Evolutionary conservation across 176 grass and related monocot species (phyloP), one percentile per base, ranked within the genome.

Genomic region (Triticum aestivum): DNA sequence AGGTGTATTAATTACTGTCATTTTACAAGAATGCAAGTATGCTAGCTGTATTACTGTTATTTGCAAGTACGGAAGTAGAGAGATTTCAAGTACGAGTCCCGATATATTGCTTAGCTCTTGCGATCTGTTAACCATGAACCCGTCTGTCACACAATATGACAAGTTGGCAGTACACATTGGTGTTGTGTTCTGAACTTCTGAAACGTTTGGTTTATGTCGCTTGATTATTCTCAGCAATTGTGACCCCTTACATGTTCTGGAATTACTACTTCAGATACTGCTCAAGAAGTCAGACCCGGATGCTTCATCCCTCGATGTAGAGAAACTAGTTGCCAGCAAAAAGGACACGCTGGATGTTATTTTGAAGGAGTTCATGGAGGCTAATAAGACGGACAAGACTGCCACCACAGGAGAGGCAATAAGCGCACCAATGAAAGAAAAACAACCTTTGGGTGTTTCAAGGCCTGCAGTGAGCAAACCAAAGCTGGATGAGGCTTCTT

Each of bases 301-400:
- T 78, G 89, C 88, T n/a, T 92, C 94, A 69, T 96, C 89, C 34
- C 89, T 96, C 1, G 94, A 99, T 12, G 85, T 96, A 21, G 92
- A 99, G 65, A 93, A 95, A 77, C 80, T 92, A 71, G 78, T 93
- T 69, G 74, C 78, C 39, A 93, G 65, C 32, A 95, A 83, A 51
- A 95, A 89, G 34, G 83, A 89, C 65, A 94, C 91, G 85, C 17
- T 94, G 29, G 89, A 96, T 90, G 92, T 93, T 94, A 88, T 91
- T 84, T 61, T 86, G 78, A 85, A 87, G 67, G 85, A 91, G 61
- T 73, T 91, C 64, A 81, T 87, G 80, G 89, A 84, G 24, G 82
- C 91, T 69, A 83, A 71, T 74, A 94, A 71, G 54, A 69, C 68
- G 76, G 89, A 80, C 34, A 75, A 83, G 65, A 49, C 27, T 70